Evolutionary conservation across 192 early-diverging fungal genomes (phyloP).

Genomic region (Coemansia sp.): DNA sequence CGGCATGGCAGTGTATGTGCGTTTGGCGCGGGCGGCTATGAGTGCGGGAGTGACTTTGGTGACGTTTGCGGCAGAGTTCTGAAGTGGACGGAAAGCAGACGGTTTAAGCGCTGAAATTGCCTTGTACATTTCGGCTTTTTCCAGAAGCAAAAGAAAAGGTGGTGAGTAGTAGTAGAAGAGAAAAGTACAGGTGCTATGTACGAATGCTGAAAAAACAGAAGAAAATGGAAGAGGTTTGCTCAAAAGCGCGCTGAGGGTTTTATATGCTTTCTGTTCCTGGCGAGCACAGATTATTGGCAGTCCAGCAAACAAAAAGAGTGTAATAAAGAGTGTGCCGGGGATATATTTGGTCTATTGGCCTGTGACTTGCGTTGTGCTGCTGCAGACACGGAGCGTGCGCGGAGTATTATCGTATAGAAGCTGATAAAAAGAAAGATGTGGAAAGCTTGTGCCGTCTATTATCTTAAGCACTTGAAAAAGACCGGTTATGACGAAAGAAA

Average conservation of each 20-base stretch:
- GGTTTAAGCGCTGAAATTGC: slow-evolving; percentile 44
- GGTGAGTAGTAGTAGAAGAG: neutral
- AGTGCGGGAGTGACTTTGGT: slow-evolving; percentile 8
- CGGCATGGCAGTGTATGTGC: slow-evolving; percentile 24
- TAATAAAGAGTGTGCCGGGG: neutral
- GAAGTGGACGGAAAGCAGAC: slow-evolving; percentile 34
- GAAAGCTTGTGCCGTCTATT: too few relatives aligned
- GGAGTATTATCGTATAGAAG: neutral
- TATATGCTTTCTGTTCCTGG: neutral
- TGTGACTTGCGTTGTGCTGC: neutral
- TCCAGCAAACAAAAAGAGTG: too few relatives aligned
- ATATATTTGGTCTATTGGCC: neutral
- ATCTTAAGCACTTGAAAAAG: neutral
- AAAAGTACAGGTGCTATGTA: neutral
- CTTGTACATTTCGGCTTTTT: slow-evolving; percentile 38
- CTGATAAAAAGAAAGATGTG: neutral
- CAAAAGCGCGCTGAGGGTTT: neutral
- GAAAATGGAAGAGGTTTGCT: neutral
- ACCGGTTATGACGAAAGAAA: neutral
- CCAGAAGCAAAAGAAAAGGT: slow-evolving; percentile 7
- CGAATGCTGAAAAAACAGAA: neutral
- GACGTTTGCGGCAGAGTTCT: slow-evolving; percentile 37
- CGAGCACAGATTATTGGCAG: too few relatives aligned
- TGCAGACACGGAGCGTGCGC: neutral
- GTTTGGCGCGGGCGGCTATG: slow-evolving; percentile 21